Base-by-base conservation (phyloP, 352 stramenopile species). In the Pythium vanterpoolii region DNA sequence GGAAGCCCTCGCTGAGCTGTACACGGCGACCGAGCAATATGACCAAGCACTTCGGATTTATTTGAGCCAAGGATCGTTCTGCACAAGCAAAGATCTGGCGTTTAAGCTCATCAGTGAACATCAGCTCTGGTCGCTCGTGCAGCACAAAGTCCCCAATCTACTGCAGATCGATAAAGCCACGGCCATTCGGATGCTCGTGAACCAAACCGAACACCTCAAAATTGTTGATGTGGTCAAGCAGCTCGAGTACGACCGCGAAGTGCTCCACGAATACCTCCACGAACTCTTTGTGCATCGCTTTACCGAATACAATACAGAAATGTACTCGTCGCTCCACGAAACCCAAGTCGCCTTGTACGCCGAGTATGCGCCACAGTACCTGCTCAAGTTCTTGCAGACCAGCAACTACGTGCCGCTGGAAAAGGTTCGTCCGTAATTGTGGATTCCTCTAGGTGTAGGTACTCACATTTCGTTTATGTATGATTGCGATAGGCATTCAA, bases 71-170 rank as follows among this genome's bases (percentile, higher is more conserved):
- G 85, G 82, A 39, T 69, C 83, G n/a, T 86, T 86, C 44, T 94
- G 85, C 61, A 87, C 78, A 9, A 90, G 91, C 75, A 94, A 94
- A 62, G 85, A 92, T 31, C 79, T 89, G 39, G 85, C 78, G 16
- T 94, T 94, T 56, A 86, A 89, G 65, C 71, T 94, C 43, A 92
- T 94, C 67, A 78, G 69, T 0, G 85, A 94, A 51, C 85, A 94
- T 49, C 82, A 91, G 51, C 44, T 94, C 30, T 94, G 85, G 85
- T 65, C 77, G 5, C 66, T 91, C 4, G 82, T 94, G 38, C 73
- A 85, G 18, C 79, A 89, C 56, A 94, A 94, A 55, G 79, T 94
- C 23, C 56, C 66, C 1, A 92, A 89, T 40, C 40, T 94, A 10
- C 86, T 92, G 71, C 77, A 84, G 31, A 91, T 94, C 42, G 85